Percentiles rank a stretch among this genome's conserved stretches.
phyloP scores from a whole-genome alignment of 1,284 basidiomycete genomes.

The Exobasidium cylindrosporum region DNA sequence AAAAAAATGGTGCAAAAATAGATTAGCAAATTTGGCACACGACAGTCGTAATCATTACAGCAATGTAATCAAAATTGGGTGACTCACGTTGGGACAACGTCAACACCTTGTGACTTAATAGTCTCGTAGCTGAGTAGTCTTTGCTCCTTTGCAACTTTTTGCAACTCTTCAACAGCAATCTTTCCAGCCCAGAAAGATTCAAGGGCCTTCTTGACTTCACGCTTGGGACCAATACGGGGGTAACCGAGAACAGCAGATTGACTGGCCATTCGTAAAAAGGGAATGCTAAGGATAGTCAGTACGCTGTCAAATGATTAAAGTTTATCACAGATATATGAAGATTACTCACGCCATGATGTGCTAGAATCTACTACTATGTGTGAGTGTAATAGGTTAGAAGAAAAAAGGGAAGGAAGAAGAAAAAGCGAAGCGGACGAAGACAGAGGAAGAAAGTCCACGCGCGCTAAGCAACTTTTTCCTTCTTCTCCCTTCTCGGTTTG shows the following conservation, averaged over 20 bases:
- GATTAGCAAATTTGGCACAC: not conserved
- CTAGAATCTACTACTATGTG: not conserved
- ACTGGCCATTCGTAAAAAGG: not conserved
- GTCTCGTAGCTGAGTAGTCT: slow-evolving; percentile 86
- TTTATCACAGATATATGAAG: no score
- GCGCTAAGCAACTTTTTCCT: not conserved
- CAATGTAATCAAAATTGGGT: slow-evolving; percentile 59
- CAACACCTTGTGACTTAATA: slow-evolving; percentile 84
- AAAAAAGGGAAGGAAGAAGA: not conserved
- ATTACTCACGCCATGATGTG: slow-evolving; percentile 16
- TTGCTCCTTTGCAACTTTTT: slow-evolving; percentile 81
- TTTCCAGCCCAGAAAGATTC: slow-evolving; percentile 88
- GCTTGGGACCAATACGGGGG: slow-evolving; percentile 92
- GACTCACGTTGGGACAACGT: slow-evolving; percentile 73
- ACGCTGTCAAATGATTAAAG: no score
- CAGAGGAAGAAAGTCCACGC: not conserved
- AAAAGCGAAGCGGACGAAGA: not conserved
- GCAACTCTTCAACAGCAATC: slow-evolving; percentile 81
- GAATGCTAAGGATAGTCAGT: slow-evolving; percentile 5
- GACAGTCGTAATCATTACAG: not conserved
- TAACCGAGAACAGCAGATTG: slow-evolving; percentile 70
- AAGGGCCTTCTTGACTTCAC: slow-evolving; percentile 93
- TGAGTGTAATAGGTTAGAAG: not conserved
- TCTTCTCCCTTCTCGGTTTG: not conserved
- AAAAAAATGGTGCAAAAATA: slow-evolving; percentile 17